These are phyloP conservation scores for Nemania sp. DNA, from an alignment of 2,329 filamentous ascomycete genomes.

Conservation along the genomic window DNA sequence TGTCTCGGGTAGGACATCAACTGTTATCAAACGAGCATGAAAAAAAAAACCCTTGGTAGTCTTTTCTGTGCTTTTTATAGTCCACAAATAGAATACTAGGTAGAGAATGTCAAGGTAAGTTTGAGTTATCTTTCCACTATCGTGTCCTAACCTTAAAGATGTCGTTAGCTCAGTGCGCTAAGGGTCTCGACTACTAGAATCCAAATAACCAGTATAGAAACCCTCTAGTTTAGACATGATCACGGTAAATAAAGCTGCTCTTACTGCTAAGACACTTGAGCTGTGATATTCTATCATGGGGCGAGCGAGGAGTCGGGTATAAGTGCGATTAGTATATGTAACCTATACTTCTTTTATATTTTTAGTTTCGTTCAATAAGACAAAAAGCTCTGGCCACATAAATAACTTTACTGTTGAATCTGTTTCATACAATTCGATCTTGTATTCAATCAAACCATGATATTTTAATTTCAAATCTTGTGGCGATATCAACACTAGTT, in stretches of 20 bases:
- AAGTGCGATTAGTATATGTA: too few relatives aligned
- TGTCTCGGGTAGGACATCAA: conserved; percentile 4
- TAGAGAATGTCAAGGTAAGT: conserved; percentile 18
- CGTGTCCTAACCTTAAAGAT: not conserved
- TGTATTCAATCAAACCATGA: too few relatives aligned
- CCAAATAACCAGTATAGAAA: conserved; percentile 16
- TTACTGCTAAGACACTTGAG: conserved; percentile 15
- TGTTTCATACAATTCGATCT: too few relatives aligned
- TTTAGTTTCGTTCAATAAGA: too few relatives aligned
- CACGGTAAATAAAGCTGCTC: conserved; percentile 22
- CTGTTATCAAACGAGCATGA: not conserved
- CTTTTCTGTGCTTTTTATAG: conserved; percentile 20
- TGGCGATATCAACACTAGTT: too few relatives aligned
- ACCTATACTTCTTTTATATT: too few relatives aligned
- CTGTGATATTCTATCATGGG: not conserved
- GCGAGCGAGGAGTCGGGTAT: not conserved
- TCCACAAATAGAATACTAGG: conserved; percentile 13
- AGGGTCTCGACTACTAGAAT: not conserved
- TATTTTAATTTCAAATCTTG: too few relatives aligned
- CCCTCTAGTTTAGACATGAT: conserved; percentile 16
- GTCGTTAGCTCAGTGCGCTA: too few relatives aligned
- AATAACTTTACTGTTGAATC: too few relatives aligned
- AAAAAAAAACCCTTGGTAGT: conserved; percentile 6
- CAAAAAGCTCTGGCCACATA: too few relatives aligned
- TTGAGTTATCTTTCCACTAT: not conserved